A percentile compares a stretch with the other conserved stretches of the same genome.
These are phyloP conservation scores for Diaporthe vexans DNA, from an alignment of 2,329 filamentous ascomycete species.

Conservation along the genomic window DNA sequence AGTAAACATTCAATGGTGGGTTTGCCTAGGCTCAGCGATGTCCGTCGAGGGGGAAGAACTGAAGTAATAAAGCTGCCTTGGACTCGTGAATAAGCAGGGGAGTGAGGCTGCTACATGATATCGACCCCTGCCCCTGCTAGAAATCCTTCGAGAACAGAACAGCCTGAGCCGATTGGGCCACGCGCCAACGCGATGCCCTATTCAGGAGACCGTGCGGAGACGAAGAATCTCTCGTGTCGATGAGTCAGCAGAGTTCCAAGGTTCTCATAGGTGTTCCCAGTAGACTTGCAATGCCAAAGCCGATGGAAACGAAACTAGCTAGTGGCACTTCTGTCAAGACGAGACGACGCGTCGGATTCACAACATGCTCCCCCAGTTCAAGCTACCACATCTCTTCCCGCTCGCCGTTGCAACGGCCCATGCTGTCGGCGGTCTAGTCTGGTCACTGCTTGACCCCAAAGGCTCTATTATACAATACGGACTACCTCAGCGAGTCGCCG, in stretches of 20 bases:
- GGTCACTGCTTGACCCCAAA: background rate
- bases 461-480: background rate
- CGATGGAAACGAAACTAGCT: too few relatives aligned
- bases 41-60: too few relatives aligned
- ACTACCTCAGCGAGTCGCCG: background rate
- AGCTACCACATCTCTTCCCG: background rate
- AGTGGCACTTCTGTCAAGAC: too few relatives aligned
- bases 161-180: background rate
- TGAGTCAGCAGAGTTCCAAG: background rate
- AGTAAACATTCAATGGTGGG: too few relatives aligned
- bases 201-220: background rate
- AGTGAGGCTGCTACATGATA: background rate
- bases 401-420: background rate
- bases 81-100: background rate
- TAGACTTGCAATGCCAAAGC: too few relatives aligned
- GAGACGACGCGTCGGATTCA: too few relatives aligned
- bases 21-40: background rate
- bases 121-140: background rate
- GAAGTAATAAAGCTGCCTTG: background rate
- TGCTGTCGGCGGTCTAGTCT: background rate
- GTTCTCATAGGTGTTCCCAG: too few relatives aligned
- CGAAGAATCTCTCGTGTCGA: background rate
- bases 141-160: background rate
- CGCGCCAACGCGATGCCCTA: background rate
- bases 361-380: background rate